Evolutionary conservation across 495 filamentous ascomycete species (phyloP), one percentile per base, ranked within the genome.

Genomic region (Darksidea phi): DNA sequence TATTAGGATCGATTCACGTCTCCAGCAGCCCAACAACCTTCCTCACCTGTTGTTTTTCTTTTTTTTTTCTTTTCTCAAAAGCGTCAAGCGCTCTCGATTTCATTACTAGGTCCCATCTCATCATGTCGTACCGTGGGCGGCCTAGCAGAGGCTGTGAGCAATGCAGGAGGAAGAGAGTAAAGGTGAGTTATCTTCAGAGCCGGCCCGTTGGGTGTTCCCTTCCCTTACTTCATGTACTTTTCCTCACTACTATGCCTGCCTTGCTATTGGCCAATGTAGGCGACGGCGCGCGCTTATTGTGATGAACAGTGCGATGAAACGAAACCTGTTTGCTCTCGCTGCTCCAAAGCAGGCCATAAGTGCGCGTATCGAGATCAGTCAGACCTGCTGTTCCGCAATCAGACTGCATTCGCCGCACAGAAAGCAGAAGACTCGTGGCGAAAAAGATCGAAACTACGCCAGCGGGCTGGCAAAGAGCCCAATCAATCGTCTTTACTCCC

Each of bases 111-210:
- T 28, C 49, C 34, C 24, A 57, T 12, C 32, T 24, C 36, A 25
- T 20, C 10, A 68, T 68, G 66, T 68, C 66, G 8, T 68, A 68
- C 26, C 60, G 66, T 37, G 66, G 66, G 46, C 21, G 66, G 12
- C 66, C 66, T 0, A 68, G 66, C 57, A 68, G 64, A 54, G 66
- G 66, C 17, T 68, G 66, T 34, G 61, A 68, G 18, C 53, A 53
- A 15, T 68, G 66, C 47, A 64, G 66, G 37, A 24, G 55, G 38
- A 53, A 61, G n/a, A 68, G 64, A 48, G 61, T 68, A 25, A 68
- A 68, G 46, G 66, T 68, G 46, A 7, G 60, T 63, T 11, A 6
- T 21, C 21, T 18, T 41, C 17, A 21, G 3, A 49, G 6, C 21
- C 12, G 10, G 1, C 17, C 18, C 7, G 6, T 25, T 37, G 32